These are phyloP conservation scores for Porpolomopsis calyptriformis DNA, from an alignment of 768 basidiomycete genomes.

Conservation along the genomic window DNA sequence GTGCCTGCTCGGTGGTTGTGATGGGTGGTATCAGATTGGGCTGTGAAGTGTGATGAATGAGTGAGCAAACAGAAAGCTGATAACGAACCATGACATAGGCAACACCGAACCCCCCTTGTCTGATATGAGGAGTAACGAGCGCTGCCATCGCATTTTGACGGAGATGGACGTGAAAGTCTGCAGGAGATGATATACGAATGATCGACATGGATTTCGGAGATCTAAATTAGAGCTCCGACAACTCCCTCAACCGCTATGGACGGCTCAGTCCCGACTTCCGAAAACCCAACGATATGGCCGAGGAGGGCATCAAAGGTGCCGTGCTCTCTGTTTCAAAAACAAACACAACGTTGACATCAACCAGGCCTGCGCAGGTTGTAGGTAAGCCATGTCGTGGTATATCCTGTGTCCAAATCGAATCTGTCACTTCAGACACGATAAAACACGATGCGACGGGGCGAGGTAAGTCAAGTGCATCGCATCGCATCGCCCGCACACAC, in stretches of 20 bases:
- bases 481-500: no score
- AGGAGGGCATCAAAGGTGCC: slow-evolving; percentile 43
- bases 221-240: no score
- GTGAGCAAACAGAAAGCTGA: neutral
- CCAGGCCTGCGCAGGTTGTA: slow-evolving; percentile 55
- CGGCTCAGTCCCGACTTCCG: slow-evolving; percentile 51
- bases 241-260: no score
- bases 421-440: slow-evolving; percentile 37
- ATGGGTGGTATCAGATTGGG: slow-evolving; percentile 90
- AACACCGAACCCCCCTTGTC: slow-evolving; percentile 77
- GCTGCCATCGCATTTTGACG: slow-evolving; percentile 75
- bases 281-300: slow-evolving; percentile 38
- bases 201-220: neutral
- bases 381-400: slow-evolving; percentile 28
- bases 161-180: slow-evolving; percentile 95
- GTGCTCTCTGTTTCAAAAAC: no score
- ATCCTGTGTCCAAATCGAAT: slow-evolving; percentile 9
- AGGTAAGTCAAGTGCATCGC: slow-evolving; percentile 25
- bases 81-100: slow-evolving; percentile 89
- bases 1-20: slow-evolving; percentile 66
- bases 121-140: slow-evolving; percentile 84
- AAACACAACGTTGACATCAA: no score
- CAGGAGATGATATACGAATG: slow-evolving; percentile 29
- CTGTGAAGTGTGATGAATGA: slow-evolving; percentile 28
- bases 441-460: slow-evolving; percentile 48